A percentile compares a stretch with the other conserved stretches of the same genome.
Evolutionary conservation across 768 basidiomycete genomes (phyloP).

Genomic region (Suillus sp.): DNA sequence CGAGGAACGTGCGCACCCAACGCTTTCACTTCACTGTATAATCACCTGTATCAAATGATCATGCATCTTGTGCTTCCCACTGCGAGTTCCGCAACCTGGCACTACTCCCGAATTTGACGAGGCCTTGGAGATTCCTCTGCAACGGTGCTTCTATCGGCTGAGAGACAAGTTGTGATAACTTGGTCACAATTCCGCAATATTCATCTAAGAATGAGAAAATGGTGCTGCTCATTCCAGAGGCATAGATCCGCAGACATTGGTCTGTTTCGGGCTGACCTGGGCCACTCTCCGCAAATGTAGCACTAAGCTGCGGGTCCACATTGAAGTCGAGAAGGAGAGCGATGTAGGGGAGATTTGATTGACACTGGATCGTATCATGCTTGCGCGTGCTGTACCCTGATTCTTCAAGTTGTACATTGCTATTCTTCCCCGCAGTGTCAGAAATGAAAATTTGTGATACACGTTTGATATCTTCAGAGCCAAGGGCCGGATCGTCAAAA

Average conservation of each 20-base stretch:
- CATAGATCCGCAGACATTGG: no score
- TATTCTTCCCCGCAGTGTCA: no score
- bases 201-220: neutral
- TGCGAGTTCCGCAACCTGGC: neutral
- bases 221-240: neutral
- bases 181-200: neutral
- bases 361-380: neutral
- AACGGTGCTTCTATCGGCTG: neutral
- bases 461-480: no score
- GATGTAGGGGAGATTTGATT: conserved; percentile 2
- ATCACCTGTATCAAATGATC: no score
- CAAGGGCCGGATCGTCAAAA: no score
- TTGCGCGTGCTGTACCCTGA: no score
- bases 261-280: no score
- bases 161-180: neutral
- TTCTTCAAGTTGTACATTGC: no score
- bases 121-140: neutral
- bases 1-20: no score
- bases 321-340: conserved; percentile 1
- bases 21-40: no score
- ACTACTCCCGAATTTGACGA: neutral
- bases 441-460: no score
- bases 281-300: neutral
- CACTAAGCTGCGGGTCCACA: neutral
- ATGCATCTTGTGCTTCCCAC: neutral